Conservation (phyloP, 371 early-diverging fungal species). For the Mucor sp. region DNA sequence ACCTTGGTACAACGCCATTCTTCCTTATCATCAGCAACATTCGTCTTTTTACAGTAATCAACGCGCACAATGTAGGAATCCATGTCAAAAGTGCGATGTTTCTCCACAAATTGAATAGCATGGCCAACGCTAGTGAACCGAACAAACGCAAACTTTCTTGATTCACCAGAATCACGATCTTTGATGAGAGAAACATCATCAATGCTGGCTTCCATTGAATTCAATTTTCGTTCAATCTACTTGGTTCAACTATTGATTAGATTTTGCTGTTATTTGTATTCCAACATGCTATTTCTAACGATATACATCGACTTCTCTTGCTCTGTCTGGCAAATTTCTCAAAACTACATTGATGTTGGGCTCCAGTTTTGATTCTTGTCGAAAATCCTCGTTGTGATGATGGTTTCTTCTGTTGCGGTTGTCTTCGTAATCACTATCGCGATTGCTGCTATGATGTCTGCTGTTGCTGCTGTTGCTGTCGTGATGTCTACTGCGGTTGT, state of each 20-base stretch:
- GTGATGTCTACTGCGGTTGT: background rate
- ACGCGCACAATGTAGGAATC: slow-evolving; percentile 51
- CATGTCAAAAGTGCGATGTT: slow-evolving; percentile 47
- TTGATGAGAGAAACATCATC: slow-evolving; percentile 46
- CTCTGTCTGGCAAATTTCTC: slow-evolving; percentile 45
- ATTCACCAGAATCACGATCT: slow-evolving; percentile 58
- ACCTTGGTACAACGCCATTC: slow-evolving; percentile 63
- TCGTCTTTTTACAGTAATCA: slow-evolving; percentile 55
- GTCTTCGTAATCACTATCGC: background rate
- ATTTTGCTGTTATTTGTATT: slow-evolving; percentile 25
- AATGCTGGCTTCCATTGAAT: slow-evolving; percentile 25
- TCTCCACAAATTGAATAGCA: slow-evolving; percentile 64
- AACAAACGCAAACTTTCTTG: slow-evolving; percentile 67
- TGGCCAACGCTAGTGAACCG: slow-evolving; percentile 66
- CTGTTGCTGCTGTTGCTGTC: background rate
- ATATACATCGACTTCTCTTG: slow-evolving; percentile 46
- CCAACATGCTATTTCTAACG: slow-evolving; percentile 31
- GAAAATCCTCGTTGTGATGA: background rate
- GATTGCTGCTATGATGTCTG: background rate
- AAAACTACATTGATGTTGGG: slow-evolving; percentile 56
- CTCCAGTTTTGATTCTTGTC: slow-evolving; percentile 9
- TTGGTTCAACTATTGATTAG: slow-evolving; percentile 7
- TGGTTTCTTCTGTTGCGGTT: slow-evolving; percentile 2
- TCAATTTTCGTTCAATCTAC: slow-evolving; percentile 30
- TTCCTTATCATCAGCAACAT: slow-evolving; percentile 36